Evolutionary conservation across 1,284 basidiomycete genomes (phyloP), one percentile per base, ranked within the genome.

Genomic region (Cronartium quercuum): DNA sequence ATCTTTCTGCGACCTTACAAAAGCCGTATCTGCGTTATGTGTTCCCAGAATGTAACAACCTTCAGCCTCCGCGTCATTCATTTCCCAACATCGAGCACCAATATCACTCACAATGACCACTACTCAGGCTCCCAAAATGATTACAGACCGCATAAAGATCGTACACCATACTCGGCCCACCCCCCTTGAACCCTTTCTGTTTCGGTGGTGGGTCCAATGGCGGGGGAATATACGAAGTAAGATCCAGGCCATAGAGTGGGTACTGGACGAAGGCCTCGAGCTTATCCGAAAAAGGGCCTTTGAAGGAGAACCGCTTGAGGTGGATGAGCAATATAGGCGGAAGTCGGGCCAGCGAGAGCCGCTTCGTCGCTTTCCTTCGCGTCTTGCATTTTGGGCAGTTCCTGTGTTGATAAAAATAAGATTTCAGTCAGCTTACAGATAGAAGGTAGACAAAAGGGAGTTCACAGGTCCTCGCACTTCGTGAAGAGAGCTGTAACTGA

Each of bases 251-350:
- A 75, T 87, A 88, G 76, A 91, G 84, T 7, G 95, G 95, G 83
- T 93, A 98, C 76, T 79, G 78, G 1, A 84, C 83, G 34, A 78
- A 79, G 0, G 83, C 83, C 61, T 82, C 82, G 70, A 84, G 87
- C 84, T 98, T 98, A 84, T 98, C 94, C 63, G 92, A 94, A 82
- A 95, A 96, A 1, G 89, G 89, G 0, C 94, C 94, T 78, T 91
- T 90, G 77, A 90, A 90, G 63, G 91, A 91, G 84, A 98, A 99
- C 41, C 96, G 88, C 81, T 98, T 99, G 57, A 99, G 86, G 80
- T 98, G 94, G 78, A 99, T 94, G 77, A 99, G 85, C 13, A 99
- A 86, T 44, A 98, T 88, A 0, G 94, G 94, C 0, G 96, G 96
- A 12, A 98, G 85, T 15, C 95, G 89, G 1, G 94, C 88, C 34